phyloP scores from a whole-genome alignment of 2,329 filamentous ascomycete species.

The Botrytis fabae region DNA sequence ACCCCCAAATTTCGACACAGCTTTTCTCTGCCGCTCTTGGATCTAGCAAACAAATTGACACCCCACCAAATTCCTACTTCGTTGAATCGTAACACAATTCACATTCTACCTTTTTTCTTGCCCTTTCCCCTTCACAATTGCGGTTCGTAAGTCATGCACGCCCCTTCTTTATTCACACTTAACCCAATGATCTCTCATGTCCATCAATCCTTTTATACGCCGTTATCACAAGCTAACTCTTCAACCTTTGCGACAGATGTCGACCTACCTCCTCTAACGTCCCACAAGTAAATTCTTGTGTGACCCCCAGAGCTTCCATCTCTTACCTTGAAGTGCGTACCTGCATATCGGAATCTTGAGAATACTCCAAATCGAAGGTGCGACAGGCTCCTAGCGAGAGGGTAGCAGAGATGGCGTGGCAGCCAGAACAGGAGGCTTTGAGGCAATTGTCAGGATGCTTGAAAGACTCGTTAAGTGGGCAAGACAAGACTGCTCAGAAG shows the following conservation, averaged over 20 bases:
- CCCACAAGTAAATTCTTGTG: constrained; percentile 40
- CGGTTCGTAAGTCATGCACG: constrained; percentile 20
- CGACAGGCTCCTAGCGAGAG: constrained; percentile 29
- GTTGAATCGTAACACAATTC: constrained; percentile 14
- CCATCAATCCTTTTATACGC: background rate
- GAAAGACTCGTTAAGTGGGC: constrained; percentile 86
- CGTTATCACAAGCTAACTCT: constrained; percentile 27
- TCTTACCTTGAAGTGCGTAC: constrained; percentile 32
- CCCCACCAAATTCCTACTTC: constrained; percentile 18
- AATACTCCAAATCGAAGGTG: constrained; percentile 28
- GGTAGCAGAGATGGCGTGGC: constrained; percentile 74
- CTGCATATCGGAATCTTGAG: constrained; percentile 37
- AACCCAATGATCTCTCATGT: background rate
- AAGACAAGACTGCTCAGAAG: constrained; percentile 77
- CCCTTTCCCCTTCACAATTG: constrained; percentile 1
- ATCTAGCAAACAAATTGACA: constrained; percentile 17
- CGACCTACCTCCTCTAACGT: constrained; percentile 36
- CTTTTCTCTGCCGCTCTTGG: background rate
- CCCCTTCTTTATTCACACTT: background rate
- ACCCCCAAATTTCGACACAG: constrained; percentile 13
- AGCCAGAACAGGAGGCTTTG: constrained; percentile 83
- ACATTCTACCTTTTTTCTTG: constrained; percentile 9
- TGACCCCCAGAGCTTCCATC: constrained; percentile 33
- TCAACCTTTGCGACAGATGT: constrained; percentile 33
- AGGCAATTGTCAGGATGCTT: constrained; percentile 86